A percentile compares a stretch with the other conserved stretches of the same genome.
Conservation (phyloP, 192 early-diverging fungal genomes). For the Linnemannia exigua region DNA sequence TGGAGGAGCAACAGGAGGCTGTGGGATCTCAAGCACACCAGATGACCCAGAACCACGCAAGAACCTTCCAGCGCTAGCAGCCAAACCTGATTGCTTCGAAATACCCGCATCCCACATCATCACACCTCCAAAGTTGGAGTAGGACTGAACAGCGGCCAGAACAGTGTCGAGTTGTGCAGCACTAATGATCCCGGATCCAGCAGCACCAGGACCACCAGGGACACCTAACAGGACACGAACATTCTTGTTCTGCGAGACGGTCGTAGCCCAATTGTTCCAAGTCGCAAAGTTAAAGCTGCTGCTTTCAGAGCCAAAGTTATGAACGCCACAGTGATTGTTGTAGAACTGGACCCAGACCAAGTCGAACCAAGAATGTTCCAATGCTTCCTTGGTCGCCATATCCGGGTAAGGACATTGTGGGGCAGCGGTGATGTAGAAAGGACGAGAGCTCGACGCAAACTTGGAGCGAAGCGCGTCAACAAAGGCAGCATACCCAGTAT, state of each 20-base stretch:
- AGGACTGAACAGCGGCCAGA: slow-evolving; percentile 33
- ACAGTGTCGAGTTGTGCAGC: slow-evolving; percentile 41
- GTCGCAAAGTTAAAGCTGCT: slow-evolving; percentile 68
- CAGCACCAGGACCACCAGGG: slow-evolving; percentile 68
- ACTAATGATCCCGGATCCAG: slow-evolving; percentile 58
- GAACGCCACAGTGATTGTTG: slow-evolving; percentile 75
- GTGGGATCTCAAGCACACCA: not conserved
- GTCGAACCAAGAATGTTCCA: slow-evolving; percentile 74
- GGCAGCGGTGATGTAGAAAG: slow-evolving; percentile 69
- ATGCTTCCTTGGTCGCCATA: slow-evolving; percentile 66
- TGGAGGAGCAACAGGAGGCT: not conserved
- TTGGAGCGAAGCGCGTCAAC: slow-evolving; percentile 54
- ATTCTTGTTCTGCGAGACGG: slow-evolving; percentile 67
- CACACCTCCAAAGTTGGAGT: slow-evolving; percentile 73
- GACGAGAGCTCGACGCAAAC: not conserved
- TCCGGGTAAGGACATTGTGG: slow-evolving; percentile 77
- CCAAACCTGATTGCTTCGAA: slow-evolving; percentile 30
- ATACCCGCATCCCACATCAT: slow-evolving; percentile 72
- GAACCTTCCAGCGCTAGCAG: slow-evolving; percentile 22
- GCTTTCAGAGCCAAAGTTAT: slow-evolving; percentile 47
- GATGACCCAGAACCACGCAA: not conserved
- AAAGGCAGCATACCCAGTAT: slow-evolving; percentile 65
- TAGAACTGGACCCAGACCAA: slow-evolving; percentile 78
- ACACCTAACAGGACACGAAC: slow-evolving; percentile 71
- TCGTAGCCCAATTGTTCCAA: slow-evolving; percentile 75